Evolutionary conservation across 306 rosid species (phyloP).

Genomic region (Sophora flavescens): DNA sequence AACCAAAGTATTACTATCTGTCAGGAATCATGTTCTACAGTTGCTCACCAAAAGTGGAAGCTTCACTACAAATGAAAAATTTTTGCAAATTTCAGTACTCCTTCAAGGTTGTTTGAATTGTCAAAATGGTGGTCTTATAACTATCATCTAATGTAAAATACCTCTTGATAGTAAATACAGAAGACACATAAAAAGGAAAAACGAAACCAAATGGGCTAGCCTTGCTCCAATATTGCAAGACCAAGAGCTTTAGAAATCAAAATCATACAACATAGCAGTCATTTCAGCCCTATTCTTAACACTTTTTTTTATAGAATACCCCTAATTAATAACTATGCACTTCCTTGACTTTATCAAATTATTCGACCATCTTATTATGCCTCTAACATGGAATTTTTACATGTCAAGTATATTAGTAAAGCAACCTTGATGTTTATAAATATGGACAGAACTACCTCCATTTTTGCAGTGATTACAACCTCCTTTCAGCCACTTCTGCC

Average conservation of each 20-base stretch:
- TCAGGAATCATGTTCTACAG: conserved; percentile 14
- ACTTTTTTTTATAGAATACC: neutral
- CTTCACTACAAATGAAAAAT: neutral
- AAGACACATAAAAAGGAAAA: neutral
- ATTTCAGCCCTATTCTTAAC: neutral
- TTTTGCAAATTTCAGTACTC: neutral
- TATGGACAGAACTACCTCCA: conserved; percentile 19
- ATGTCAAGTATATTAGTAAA: neutral
- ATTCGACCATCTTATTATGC: conserved; percentile 18
- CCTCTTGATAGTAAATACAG: neutral
- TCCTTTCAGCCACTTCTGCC: conserved; percentile 23
- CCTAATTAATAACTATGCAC: conserved; percentile 9
- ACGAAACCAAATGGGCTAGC: neutral
- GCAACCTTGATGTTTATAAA: neutral
- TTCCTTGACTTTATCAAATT: conserved; percentile 6
- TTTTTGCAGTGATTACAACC: conserved; percentile 13
- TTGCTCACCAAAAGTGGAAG: conserved; percentile 16
- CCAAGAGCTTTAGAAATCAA: neutral
- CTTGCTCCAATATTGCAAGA: neutral
- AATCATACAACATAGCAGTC: neutral
- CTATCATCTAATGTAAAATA: conserved; percentile 4
- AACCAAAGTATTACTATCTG: conserved; percentile 6
- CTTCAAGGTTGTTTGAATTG: neutral
- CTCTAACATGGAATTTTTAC: neutral
- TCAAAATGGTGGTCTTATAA: neutral